Base-by-base conservation (phyloP, 768 basidiomycete genomes). In the Fomitopsis serialis region DNA sequence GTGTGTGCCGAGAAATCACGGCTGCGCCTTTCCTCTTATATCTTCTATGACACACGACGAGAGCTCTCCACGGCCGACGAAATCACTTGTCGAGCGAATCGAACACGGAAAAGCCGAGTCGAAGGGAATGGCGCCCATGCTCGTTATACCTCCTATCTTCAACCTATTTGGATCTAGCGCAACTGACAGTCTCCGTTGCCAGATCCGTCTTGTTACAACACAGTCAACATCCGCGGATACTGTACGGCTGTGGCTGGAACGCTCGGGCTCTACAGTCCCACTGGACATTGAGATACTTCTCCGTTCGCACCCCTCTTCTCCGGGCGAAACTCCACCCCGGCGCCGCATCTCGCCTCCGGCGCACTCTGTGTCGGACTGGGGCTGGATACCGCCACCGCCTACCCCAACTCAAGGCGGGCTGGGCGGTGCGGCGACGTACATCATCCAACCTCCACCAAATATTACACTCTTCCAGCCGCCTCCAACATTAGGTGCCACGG, bases 211-310 rank as follows among this genome's bases (percentile, higher is more conserved):
- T 40, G 72, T 84, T 42, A 88, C 88, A 21, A 84, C 79, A 25
- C 84, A 82, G 55, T 74, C 79, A 37, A 74, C 85, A 9, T 87
- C 87, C 25, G 80, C 89, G 24, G 89, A 92, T 62, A 89, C 84
- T 5, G 79, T 92, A 46, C 84, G 89, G 8, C 75, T 92, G 11
- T 92, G 89, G 89, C 75, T 92, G 0, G 88, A 90, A 65, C 82
- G 89, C 24, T 86, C 89, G 12, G 89, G 89, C 17, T 71, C 75
- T 48, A 76, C 69, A 4, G 80, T 84, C 6, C 84, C 89, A 6
- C 76, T 92, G 9, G 89, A 90, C 64, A 87, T 92, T 54, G 87
- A 90, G 64, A 89, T 92, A 45, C 84, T 82, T 65, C 71, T 92
- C 36, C 83, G 81, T 42, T 55, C 55, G 8, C 43, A 55, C 27